Base-by-base conservation (phyloP, 208 protist species). In the Herpetomonas tarakana region DNA sequence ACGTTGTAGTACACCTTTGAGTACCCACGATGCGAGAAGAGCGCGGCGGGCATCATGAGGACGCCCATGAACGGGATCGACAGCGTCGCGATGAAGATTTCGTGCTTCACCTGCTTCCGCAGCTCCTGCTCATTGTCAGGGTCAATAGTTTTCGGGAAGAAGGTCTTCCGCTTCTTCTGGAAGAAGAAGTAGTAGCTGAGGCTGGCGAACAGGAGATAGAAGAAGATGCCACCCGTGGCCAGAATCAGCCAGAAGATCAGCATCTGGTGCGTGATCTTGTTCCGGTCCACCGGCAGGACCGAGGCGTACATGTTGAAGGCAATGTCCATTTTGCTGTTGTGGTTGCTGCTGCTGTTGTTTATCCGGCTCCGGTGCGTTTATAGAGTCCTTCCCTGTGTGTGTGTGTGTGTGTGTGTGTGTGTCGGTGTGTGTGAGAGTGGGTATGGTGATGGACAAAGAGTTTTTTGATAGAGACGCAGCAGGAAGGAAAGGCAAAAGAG, bases 1-100 rank as follows among this genome's bases (percentile, higher is more conserved):
- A 96, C 66, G 56, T 86, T 74, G 44, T 89, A 70, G 71, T 94
- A 94, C 49, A 90, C 49, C 58, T 87, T 79, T 62, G 78, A 87
- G 71, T 92, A 92, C 6, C 83, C 83, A 19, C 84, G 78, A 62
- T 92, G 80, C 44, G 69, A 69, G 50, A 91, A 84, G 44, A 83
- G 57, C 2, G 81, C 72, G 2, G 81, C 81, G n/a, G 83, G 83
- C 58, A 76, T 78, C 83, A 90, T 89, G 11, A 91, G 63, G 12
- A 89, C 47, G 14, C 71, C 80, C 83, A 93, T 91, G 53, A 84
- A 83, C 7, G 83, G 84, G 53, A 91, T 86, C n/a, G 87, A 93
- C 29, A 62, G 62, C 52, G 76, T 65, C 14, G 83, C 83, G 38
- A 93, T 89, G 52, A 74, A 87, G 50, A 91, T 93, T 56, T 93